Evolutionary conservation across 345 rosid genomes (phyloP), one percentile per base, ranked within the genome.

Genomic region (Pistacia atlantica): DNA sequence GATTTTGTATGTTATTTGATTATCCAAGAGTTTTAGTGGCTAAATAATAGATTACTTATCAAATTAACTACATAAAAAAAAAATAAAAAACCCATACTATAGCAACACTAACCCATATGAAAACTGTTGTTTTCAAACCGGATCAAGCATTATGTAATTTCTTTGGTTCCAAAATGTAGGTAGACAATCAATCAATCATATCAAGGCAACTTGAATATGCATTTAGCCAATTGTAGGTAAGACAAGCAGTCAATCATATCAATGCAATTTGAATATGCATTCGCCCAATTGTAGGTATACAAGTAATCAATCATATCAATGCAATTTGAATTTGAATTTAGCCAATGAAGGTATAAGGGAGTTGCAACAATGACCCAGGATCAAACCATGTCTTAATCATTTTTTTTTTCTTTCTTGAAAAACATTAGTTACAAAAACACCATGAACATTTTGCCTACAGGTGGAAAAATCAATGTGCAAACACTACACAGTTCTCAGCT

Each of bases 1-100:
- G 18, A 61, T 46, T 73, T 33, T 46, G 46, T n/a, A 73, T 17
- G 37, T 46, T 46, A 72, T 49, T 61, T 42, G 46, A 42, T 48
- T n/a, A 73, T 48, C 22, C 68, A 61, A 10, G 31, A 73, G 18
- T 28, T 61, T 61, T 48, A 45, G 37, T n/a, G 37, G 48, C 73
- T 12, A 38, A 38, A 70, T 66, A 38, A 37, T 11, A 59, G 37
- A 38, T 58, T 14, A 58, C 14, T 37, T 5, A 58, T 38, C n/a
- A 42, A 42, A 42, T 42, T 42, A 42, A 5, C 46, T 42, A 42
- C 8, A n/a, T n/a, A n/a, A n/a, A n/a, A n/a, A 6, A 42, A 42
- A 42, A 42, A 8, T 42, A 42, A n/a, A n/a, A n/a, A n/a, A n/a
- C n/a, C n/a, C n/a, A 8, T 42, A 42, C 46, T 6, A 42, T 42